Percentiles rank a stretch among this genome's conserved stretches.
These are phyloP conservation scores for Mycogone perniciosa DNA, from an alignment of 2,329 filamentous ascomycete species.

Conservation along the genomic window DNA sequence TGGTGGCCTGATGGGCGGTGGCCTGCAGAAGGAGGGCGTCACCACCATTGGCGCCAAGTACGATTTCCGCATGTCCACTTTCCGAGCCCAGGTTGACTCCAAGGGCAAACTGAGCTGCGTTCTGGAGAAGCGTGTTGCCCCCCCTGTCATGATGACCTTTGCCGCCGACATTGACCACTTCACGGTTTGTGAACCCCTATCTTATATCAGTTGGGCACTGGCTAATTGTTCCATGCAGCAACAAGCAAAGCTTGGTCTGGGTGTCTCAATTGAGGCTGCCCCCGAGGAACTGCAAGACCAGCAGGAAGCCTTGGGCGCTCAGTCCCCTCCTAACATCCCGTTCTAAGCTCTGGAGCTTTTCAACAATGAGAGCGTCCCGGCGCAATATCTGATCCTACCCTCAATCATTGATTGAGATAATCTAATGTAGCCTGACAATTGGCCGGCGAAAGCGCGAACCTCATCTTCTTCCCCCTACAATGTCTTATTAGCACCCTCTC, in stretches of 20 bases:
- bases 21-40: constrained; percentile 75
- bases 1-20: constrained; percentile 68
- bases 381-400: constrained; percentile 17
- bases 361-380: constrained; percentile 15
- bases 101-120: constrained; percentile 88
- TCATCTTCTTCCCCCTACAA: constrained; percentile 16
- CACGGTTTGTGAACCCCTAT: constrained; percentile 58
- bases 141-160: constrained; percentile 88
- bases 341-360: constrained; percentile 43
- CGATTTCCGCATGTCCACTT: constrained; percentile 92
- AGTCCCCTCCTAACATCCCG: constrained; percentile 52
- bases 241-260: constrained; percentile 89
- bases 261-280: constrained; percentile 82
- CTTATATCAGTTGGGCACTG: background rate
- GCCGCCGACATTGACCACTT: constrained; percentile 94
- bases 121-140: constrained; percentile 91
- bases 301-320: constrained; percentile 56
- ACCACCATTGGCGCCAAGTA: constrained; percentile 95
- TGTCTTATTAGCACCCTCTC: constrained; percentile 25
- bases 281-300: constrained; percentile 83
- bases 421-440: constrained; percentile 23
- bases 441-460: constrained; percentile 17
- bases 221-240: constrained; percentile 51
- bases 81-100: constrained; percentile 93
- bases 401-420: constrained; percentile 18